Evolutionary conservation across 2,329 filamentous ascomycete genomes (phyloP).

Genomic region (Verticillium zaregamsianum): DNA sequence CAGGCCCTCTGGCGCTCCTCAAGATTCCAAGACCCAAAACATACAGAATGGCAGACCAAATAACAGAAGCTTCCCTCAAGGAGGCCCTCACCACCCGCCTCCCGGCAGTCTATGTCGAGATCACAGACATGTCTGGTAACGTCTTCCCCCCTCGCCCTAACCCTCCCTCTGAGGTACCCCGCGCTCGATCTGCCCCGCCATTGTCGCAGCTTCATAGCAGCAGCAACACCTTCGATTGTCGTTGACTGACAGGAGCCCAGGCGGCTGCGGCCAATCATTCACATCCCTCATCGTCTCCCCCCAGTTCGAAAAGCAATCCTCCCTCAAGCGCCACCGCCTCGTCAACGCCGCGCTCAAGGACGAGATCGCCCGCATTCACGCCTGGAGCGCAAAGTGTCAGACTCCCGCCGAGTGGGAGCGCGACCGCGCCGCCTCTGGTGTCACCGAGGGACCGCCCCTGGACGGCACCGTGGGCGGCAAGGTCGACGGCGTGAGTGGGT

Average conservation of each 20-base stretch:
- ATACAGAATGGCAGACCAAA: conserved; percentile 47
- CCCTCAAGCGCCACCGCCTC: conserved; percentile 79
- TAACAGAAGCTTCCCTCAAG: conserved; percentile 71
- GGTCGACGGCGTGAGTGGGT: conserved; percentile 31
- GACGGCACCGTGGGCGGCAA: conserved; percentile 40
- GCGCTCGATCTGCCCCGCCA: not conserved
- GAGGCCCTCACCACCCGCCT: conserved; percentile 66
- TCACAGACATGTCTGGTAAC: conserved; percentile 87
- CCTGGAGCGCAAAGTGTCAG: conserved; percentile 92
- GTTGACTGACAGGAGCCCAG: conserved; percentile 24
- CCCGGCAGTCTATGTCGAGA: conserved; percentile 74
- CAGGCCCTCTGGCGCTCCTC: not conserved
- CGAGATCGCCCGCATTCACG: conserved; percentile 88
- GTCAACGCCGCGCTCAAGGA: conserved; percentile 80
- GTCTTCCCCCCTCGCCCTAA: conserved; percentile 12
- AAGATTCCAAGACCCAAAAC: not conserved
- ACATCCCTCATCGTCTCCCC: conserved; percentile 59
- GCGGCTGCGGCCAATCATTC: conserved; percentile 59
- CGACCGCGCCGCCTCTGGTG: conserved; percentile 38
- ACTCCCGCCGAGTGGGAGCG: conserved; percentile 86
- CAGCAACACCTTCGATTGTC: not conserved
- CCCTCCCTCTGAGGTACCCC: not conserved
- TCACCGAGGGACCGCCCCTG: conserved; percentile 28
- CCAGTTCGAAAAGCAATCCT: conserved; percentile 66
- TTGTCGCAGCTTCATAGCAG: not conserved